Base-by-base conservation (phyloP, 306 rosid species). In the Cyclanthera cordifolia region DNA sequence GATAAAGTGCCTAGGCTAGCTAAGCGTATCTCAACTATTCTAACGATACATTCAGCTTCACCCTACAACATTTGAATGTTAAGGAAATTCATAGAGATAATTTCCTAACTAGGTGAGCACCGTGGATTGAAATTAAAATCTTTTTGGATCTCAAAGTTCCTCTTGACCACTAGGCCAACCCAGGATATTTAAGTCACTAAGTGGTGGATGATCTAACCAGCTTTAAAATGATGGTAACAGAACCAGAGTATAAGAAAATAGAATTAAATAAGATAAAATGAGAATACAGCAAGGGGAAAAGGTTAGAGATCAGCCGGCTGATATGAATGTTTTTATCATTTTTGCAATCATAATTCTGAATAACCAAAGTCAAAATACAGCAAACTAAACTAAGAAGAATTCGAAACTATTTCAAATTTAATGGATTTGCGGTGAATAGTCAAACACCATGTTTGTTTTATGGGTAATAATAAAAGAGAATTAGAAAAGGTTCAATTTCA, bases 301-400 rank as follows among this genome's bases (percentile, higher is more conserved):
- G 71, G 55, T 15, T 16, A 66, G 23, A 66, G 43, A 66, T 66
- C 55, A 45, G 41, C 71, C 54, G 24, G 55, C 54, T 66, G 71
- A 66, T 66, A 66, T 66, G 71, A 16, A 21, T 64, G 53, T 53
- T 64, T 37, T 46, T 24, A 41, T 46, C 54, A 66, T 45, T 46
- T 14, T 25, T 45, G 53, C 19, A 43, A 20, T 41, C 19, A 20
- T 21, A 39, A 13, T 14, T 66, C 24, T 15, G 15, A 46, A 24
- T 23, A 46, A 39, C 52, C 12, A 45, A 50, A 46, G 55, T 66
- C 70, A 66, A 46, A 66, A 24, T 24, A 15, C 24, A 45, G 11
- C 9, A 46, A 25, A 16, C 25, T 3, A 3, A 45, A 41, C 34
- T 5, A 47, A 46, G 24, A 24, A 66, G 55, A 25, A 47, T 46